phyloP scores from a whole-genome alignment of 257 asterid genomes.

The Coffea eugenioides region DNA sequence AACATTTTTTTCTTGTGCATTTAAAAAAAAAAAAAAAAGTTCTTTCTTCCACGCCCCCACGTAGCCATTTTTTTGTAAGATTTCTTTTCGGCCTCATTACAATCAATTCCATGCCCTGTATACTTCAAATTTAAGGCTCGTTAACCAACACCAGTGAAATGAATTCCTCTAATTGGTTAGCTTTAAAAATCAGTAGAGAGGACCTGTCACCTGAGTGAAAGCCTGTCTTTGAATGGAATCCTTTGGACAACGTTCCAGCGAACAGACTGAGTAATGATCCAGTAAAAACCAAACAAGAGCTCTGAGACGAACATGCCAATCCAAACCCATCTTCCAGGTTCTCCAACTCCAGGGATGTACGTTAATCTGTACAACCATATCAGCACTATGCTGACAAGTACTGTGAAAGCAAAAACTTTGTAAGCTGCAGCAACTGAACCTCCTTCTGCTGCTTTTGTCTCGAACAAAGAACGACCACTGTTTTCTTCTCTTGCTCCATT shows the following conservation, averaged over 20 bases:
- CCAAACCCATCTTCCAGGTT: slow-evolving; percentile 53
- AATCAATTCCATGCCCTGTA: too few species aligned
- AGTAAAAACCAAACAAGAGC: slow-evolving; percentile 47
- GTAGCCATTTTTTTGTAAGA: too few species aligned
- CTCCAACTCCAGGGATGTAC: slow-evolving; percentile 38
- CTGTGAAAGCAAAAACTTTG: slow-evolving; percentile 28
- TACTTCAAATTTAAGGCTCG: too few species aligned
- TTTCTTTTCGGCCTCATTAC: too few species aligned
- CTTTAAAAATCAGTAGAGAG: background rate
- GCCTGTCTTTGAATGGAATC: slow-evolving; percentile 46
- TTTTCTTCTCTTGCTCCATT: slow-evolving; percentile 12
- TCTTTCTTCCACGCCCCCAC: too few species aligned
- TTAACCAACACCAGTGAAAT: too few species aligned
- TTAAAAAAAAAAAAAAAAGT: too few species aligned
- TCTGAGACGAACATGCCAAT: slow-evolving; percentile 50
- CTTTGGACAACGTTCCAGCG: slow-evolving; percentile 54
- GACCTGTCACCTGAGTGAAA: slow-evolving; percentile 38
- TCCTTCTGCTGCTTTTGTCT: slow-evolving; percentile 45
- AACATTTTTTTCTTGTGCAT: too few species aligned
- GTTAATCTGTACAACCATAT: slow-evolving; percentile 46
- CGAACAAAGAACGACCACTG: slow-evolving; percentile 38
- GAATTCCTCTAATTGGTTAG: too few species aligned
- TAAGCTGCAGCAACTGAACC: slow-evolving; percentile 20
- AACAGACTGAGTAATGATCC: slow-evolving; percentile 65
- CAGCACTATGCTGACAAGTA: slow-evolving; percentile 28